Evolutionary conservation across 2,329 filamentous ascomycete species (phyloP).

Genomic region (Sclerotinia borealis): DNA sequence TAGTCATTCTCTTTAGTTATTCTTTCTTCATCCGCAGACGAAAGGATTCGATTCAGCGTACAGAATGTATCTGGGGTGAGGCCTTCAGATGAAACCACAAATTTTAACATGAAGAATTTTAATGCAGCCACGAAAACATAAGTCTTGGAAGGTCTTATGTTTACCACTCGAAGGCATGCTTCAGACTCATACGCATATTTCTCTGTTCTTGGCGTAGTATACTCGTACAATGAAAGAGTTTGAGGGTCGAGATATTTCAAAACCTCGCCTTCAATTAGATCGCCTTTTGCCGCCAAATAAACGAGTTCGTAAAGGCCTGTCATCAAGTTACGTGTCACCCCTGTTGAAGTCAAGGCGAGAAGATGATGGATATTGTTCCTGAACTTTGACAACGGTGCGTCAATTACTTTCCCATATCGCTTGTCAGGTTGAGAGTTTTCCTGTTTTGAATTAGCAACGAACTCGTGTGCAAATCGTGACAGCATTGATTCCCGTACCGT

Average conservation of each 20-base stretch:
- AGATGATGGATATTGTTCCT: neutral
- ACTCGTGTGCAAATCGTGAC: neutral
- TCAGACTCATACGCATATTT: neutral
- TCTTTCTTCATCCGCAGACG: neutral
- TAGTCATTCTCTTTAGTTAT: no score
- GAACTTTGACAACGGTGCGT: neutral
- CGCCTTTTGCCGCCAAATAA: neutral
- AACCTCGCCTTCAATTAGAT: neutral
- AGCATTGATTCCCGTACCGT: neutral
- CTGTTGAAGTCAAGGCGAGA: neutral
- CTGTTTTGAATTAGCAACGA: neutral
- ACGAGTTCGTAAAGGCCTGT: neutral
- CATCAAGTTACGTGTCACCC: neutral
- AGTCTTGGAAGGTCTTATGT: neutral
- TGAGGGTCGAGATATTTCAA: neutral
- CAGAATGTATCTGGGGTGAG: neutral
- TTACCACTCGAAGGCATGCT: neutral
- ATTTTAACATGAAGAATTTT: neutral
- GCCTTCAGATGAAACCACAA: neutral
- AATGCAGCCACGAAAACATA: neutral
- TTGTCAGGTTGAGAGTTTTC: neutral
- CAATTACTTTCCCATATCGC: no score
- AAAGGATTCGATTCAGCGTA: neutral
- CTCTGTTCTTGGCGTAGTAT: neutral
- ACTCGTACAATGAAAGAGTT: neutral